Evolutionary conservation across 2,329 filamentous ascomycete genomes (phyloP), one percentile per base, ranked within the genome.

Genomic region (Nemania serpens): DNA sequence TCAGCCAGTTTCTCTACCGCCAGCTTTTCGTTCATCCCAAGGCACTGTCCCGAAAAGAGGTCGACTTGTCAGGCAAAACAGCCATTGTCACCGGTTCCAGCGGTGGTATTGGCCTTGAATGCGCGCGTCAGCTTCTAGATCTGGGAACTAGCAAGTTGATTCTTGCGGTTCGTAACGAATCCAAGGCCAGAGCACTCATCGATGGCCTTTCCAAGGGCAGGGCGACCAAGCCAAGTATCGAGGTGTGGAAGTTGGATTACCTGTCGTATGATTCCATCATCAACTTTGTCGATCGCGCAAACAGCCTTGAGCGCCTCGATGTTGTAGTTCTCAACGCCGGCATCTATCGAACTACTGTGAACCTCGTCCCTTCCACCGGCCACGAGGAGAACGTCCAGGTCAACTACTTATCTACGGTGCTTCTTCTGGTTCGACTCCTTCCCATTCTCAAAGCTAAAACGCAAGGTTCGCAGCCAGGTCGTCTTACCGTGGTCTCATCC

Each of bases 401-500:
- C 11, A 55, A 55, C 15, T 55, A 46, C 11, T 17, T 55, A n/a
- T 55, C 51, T 1, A 55, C 42, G 1, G 18, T 46, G 13, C 17
- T 55, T 37, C 51, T 55, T 22, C 13, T 46, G 7, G 4, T 18
- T 34, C 39, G 20, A 10, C 42, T 55, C 7, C 42, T 55, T 18
- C 51, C 51, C 3, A 22, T 46, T 18, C 29, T 46, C 17, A 46
- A 55, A 39, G 41, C 41, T 17, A 55, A 55, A 29, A 17, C 17
- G 1, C 25, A 37, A 17, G 55, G 12, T 17, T 17, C 49, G 1
- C 4, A 48, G 11, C 39, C 61, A 49, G 64, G 34, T 33, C 37
- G 47, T 11, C 20, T 74, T n/a, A 69, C 67, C 10, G 56, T 73
- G 15, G 67, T 72, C 15, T 68, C 65, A n/a, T 73, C 70, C 1